Conservation (phyloP, 2,329 filamentous ascomycete species). For the Blastomyces emzantsi region DNA sequence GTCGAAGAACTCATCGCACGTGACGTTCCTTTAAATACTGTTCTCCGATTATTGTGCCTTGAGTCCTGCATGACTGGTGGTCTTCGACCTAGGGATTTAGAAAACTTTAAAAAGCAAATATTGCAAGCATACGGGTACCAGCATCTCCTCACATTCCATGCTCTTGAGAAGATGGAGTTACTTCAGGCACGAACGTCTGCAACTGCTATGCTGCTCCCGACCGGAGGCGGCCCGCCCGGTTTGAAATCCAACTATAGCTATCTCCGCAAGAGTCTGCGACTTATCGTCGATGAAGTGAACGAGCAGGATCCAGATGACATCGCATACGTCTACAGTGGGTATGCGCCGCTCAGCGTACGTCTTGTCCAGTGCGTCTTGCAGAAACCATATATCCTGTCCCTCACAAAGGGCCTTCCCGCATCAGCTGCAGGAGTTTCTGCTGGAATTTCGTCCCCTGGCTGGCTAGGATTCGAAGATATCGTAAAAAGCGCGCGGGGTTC, state of each 20-base stretch:
- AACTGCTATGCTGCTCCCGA: slow-evolving; percentile 71
- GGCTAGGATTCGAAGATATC: slow-evolving; percentile 88
- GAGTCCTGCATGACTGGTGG: slow-evolving; percentile 87
- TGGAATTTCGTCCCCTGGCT: slow-evolving; percentile 61
- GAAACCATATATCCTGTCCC: slow-evolving; percentile 69
- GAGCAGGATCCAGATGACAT: slow-evolving; percentile 91
- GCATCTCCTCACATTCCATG: slow-evolving; percentile 79
- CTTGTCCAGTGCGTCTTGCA: slow-evolving; percentile 89
- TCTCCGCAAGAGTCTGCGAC: slow-evolving; percentile 71
- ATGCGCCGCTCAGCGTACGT: slow-evolving; percentile 83
- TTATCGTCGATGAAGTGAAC: slow-evolving; percentile 94
- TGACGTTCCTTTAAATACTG: slow-evolving; percentile 67
- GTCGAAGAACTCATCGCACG: slow-evolving; percentile 94
- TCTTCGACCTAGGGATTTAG: slow-evolving; percentile 78
- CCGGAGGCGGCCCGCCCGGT: slow-evolving; percentile 53
- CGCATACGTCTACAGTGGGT: slow-evolving; percentile 96
- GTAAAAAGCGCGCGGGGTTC: slow-evolving; percentile 79
- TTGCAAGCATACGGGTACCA: slow-evolving; percentile 92
- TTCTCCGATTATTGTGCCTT: slow-evolving; percentile 78
- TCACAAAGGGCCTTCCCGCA: slow-evolving; percentile 56
- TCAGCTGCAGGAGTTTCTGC: slow-evolving; percentile 41
- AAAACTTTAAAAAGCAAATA: slow-evolving; percentile 78
- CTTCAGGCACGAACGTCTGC: slow-evolving; percentile 69
- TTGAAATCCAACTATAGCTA: slow-evolving; percentile 85
- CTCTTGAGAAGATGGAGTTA: slow-evolving; percentile 81